Evolutionary conservation across 2,329 filamentous ascomycete species (phyloP), one percentile per base, ranked within the genome.

Genomic region (Neofusicoccum cordaticola): DNA sequence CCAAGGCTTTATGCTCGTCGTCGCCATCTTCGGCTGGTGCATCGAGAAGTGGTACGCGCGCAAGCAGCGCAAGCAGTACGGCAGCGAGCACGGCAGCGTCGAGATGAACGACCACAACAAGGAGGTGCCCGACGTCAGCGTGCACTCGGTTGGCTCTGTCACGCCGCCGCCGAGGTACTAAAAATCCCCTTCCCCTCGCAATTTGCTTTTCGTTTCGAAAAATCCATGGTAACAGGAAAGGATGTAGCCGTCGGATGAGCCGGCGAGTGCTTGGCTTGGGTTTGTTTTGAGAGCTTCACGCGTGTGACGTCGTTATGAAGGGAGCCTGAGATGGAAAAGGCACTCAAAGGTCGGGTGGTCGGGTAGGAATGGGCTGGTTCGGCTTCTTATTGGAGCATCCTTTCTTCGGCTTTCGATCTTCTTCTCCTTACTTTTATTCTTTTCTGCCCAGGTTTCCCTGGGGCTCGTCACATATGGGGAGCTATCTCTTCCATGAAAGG

Each of bases 31-130:
- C 7, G 71, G 72, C 2, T 78, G 76, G 76, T 63, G 72, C 45
- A 74, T 75, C 42, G 75, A 77, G 53, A 77, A 78, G 70, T 76
- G 72, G 72, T 70, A 69, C 13, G 69, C 68, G 8, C 71, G 75
- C 56, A 71, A 74, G 67, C 50, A 62, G 44, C 70, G 72, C 65
- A 78, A 77, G 69, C 39, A 66, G 22, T 11, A 15, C n/a, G 73
- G 75, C 66, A 56, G 47, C 50, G 45, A 60, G 27, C 62, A 57
- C 35, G 47, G 34, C 47, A 62, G 56, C 48, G 42, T 68, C 37
- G 67, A 68, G 63, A 68, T 68, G 67, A 58, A 60, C 22, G 2
- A 15, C 37, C 22, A 44, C 8, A 17, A 39, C 37, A 42, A 63
- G 37, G 47, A 50, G 48, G 17, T 50, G 34, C 47, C 60, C 35